A percentile compares a stretch with the other conserved stretches of the same genome.
Evolutionary conservation across 129 eudicot genomes (phyloP).

Genomic region (Erigeron canadensis): DNA sequence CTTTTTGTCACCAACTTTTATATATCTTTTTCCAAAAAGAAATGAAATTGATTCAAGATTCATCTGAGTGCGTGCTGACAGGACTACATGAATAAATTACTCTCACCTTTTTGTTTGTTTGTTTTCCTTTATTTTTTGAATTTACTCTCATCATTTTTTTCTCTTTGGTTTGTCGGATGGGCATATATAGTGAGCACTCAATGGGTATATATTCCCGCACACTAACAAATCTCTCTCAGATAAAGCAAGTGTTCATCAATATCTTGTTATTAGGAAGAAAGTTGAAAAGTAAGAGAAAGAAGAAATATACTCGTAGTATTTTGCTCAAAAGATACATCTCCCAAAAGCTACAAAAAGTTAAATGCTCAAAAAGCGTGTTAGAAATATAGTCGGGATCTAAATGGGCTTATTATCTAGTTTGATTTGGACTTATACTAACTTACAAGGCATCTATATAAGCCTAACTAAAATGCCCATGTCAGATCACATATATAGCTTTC

Average conservation of each 20-base stretch:
- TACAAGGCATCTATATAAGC: background rate
- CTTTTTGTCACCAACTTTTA: background rate
- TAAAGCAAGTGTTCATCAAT: too few relatives aligned
- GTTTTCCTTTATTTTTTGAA: slow-evolving; percentile 10
- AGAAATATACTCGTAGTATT: too few relatives aligned
- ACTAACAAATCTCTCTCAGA: too few relatives aligned
- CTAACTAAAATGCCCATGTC: background rate
- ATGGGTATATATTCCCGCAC: too few relatives aligned
- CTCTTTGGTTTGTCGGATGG: background rate
- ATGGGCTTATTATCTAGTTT: background rate
- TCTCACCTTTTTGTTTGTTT: background rate
- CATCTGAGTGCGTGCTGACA: too few relatives aligned
- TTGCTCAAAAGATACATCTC: background rate
- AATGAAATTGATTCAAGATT: background rate
- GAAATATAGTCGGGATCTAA: background rate
- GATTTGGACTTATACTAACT: background rate
- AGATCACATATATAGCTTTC: background rate
- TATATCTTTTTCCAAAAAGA: background rate
- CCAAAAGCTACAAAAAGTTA: background rate
- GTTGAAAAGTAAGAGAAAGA: too few relatives aligned
- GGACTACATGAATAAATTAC: background rate
- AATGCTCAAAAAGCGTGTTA: background rate
- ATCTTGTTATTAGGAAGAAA: too few relatives aligned
- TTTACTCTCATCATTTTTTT: too few relatives aligned
- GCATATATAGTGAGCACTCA: too few relatives aligned